These are phyloP conservation scores for Candida piceae DNA, from an alignment of 805 yeast genomes.

Conservation along the genomic window DNA sequence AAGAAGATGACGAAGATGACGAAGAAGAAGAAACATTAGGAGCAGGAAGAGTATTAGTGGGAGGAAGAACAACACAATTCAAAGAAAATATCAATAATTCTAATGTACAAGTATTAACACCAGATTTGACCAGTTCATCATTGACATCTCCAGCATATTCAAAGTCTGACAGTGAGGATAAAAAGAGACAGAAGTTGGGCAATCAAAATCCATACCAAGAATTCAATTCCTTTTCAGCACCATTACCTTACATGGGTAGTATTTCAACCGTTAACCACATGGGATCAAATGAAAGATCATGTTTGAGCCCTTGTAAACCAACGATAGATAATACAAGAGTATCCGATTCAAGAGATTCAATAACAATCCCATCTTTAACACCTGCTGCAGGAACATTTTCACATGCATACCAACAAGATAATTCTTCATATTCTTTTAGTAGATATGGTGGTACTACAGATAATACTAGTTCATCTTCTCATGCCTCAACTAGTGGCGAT, in stretches of 20 bases:
- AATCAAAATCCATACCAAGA: constrained; percentile 4
- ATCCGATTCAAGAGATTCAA: neutral
- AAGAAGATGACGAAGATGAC: no score
- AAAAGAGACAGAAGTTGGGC: constrained; percentile 1
- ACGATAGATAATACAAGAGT: constrained; percentile 3
- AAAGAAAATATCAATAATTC: neutral
- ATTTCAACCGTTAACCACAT: constrained; percentile 10
- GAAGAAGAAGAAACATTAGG: no score
- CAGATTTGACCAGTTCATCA: neutral
- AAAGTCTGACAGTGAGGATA: neutral
- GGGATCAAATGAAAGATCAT: constrained; percentile 25
- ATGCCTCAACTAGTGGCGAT: neutral
- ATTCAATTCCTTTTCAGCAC: constrained; percentile 8
- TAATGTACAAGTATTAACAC: neutral
- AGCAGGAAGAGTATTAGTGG: no score
- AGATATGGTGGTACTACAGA: neutral
- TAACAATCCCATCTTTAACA: no score
- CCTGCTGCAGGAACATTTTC: no score
- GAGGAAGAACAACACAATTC: neutral
- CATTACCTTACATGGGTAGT: constrained; percentile 14
- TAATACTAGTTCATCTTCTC: no score
- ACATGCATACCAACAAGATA: no score
- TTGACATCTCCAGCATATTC: neutral
- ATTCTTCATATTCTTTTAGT: neutral
- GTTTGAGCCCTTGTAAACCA: constrained; percentile 7